Evolutionary conservation across 2,329 filamentous ascomycete species (phyloP).

Genomic region (Lachnellula cervina): DNA sequence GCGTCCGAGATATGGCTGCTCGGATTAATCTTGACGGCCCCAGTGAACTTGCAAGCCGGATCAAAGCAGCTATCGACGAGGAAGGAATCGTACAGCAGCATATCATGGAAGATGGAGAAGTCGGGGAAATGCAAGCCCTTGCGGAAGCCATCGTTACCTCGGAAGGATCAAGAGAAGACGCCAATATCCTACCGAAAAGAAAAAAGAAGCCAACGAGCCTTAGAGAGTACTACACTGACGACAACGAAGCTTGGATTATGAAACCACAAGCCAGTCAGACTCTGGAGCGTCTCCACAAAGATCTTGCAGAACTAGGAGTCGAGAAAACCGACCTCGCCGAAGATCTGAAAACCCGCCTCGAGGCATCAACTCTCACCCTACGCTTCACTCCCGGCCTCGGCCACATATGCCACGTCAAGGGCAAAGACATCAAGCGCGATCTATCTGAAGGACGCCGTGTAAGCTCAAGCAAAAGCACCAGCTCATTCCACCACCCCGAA

Average conservation of each 20-base stretch:
- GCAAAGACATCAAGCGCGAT: constrained; percentile 55
- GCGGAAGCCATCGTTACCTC: constrained; percentile 66
- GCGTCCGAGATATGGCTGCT: constrained; percentile 42
- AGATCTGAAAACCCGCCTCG: constrained; percentile 56
- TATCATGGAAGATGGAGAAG: constrained; percentile 66
- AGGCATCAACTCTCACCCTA: constrained; percentile 64
- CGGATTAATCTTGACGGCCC: constrained; percentile 66
- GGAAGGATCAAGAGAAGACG: constrained; percentile 58
- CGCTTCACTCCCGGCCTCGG: constrained; percentile 84
- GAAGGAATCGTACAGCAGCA: constrained; percentile 82
- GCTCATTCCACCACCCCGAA: constrained; percentile 74
- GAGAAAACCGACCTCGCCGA: constrained; percentile 59
- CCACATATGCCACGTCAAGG: constrained; percentile 86
- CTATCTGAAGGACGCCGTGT: constrained; percentile 45
- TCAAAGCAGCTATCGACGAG: constrained; percentile 81
- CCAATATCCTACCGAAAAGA: constrained; percentile 38
- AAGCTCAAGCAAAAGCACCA: constrained; percentile 76
- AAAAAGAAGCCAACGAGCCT: constrained; percentile 44
- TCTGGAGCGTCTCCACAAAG: constrained; percentile 62
- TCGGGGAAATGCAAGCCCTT: constrained; percentile 64
- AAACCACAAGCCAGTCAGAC: constrained; percentile 61
- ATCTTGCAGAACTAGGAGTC: constrained; percentile 54
- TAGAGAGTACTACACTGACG: constrained; percentile 54
- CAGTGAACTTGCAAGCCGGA: constrained; percentile 61
- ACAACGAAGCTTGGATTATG: constrained; percentile 61